Evolutionary conservation across 2,329 filamentous ascomycete species (phyloP).

Genomic region (Ascochyta pisi): DNA sequence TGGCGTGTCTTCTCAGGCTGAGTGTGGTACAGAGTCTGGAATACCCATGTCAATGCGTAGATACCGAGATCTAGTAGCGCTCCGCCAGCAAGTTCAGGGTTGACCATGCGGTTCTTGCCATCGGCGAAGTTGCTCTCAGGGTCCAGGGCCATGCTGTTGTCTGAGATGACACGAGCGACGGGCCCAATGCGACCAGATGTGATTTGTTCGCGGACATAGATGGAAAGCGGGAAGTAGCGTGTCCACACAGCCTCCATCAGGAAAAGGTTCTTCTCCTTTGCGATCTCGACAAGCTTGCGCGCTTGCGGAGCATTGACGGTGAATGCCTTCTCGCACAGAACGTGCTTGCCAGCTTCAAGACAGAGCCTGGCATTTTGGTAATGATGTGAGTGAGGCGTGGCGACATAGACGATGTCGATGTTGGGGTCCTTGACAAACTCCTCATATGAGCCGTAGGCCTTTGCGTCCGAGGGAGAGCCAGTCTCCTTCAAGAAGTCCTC

Average conservation of each 20-base stretch:
- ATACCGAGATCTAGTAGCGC: conserved; percentile 85
- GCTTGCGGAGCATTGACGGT: conserved; percentile 83
- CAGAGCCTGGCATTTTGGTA: conserved; percentile 90
- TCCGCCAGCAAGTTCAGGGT: conserved; percentile 81
- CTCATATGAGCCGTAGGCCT: conserved; percentile 80
- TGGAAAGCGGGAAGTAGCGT: conserved; percentile 82
- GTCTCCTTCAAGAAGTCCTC: conserved; percentile 75
- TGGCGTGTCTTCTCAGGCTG: conserved; percentile 70
- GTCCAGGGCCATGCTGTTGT: conserved; percentile 66
- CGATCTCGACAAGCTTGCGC: conserved; percentile 73
- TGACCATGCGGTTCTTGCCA: conserved; percentile 76
- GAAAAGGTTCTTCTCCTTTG: conserved; percentile 68
- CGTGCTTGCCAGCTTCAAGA: conserved; percentile 82
- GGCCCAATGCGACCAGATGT: conserved; percentile 61
- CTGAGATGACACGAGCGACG: conserved; percentile 63
- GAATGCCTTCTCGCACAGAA: conserved; percentile 90
- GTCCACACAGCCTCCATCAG: conserved; percentile 78
- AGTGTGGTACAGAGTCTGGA: conserved; percentile 85
- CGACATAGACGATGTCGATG: conserved; percentile 87
- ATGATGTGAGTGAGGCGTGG: conserved; percentile 90
- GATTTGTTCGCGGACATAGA: conserved; percentile 74
- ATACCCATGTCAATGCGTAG: conserved; percentile 89
- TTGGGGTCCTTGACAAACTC: conserved; percentile 80
- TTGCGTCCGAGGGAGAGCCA: conserved; percentile 70
- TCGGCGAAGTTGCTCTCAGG: conserved; percentile 63